Evolutionary conservation across 345 rosid genomes (phyloP), one percentile per base, ranked within the genome.

Genomic region (Linum usitatissimum): DNA sequence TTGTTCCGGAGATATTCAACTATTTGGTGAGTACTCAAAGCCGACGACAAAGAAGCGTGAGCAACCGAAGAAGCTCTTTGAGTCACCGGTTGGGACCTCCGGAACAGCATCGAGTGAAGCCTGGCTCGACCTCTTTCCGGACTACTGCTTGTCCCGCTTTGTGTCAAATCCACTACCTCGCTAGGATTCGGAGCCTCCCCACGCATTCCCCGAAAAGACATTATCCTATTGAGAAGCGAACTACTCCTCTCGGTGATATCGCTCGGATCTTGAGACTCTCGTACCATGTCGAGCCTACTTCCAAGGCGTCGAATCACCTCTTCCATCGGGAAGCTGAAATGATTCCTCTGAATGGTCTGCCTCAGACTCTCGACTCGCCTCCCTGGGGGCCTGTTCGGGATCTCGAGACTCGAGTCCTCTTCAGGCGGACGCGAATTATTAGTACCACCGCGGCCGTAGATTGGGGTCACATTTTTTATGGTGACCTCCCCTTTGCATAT

Each of bases 341-440:
- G 38, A 45, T 61, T 40, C 2, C 62, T 73, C 71, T 69, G 72
- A 30, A 76, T 42, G 23, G 76, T 72, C 62, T 77, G 87, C 66
- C 87, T 76, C 57, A 67, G 15, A 57, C 81, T 78, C 61, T 84
- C 85, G 5, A 84, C 68, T 75, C 90, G 68, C 36, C 66, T 78
- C 5, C 85, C 86, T 51, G 54, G 59, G 21, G 90, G 90, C 65
- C 90, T 75, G 14, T 76, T 78, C 66, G 90, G 90, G 55, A 80
- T 54, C 74, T 30, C 49, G n/a, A 77, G 49, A 54, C 71, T 73
- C 36, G 74, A 70, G n/a, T 77, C 81, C 48, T 78, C 69, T 0
- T 74, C 73, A 9, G 65, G 34, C 63, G 73, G 71, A 21, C 49
- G 28, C 48, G 61, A 15, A 23, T 34, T 57, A 21, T 30, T 5